A percentile compares a stretch with the other conserved stretches of the same genome.
These are phyloP conservation scores for Castanea crenata DNA, from an alignment of 306 rosid species.

Conservation along the genomic window DNA sequence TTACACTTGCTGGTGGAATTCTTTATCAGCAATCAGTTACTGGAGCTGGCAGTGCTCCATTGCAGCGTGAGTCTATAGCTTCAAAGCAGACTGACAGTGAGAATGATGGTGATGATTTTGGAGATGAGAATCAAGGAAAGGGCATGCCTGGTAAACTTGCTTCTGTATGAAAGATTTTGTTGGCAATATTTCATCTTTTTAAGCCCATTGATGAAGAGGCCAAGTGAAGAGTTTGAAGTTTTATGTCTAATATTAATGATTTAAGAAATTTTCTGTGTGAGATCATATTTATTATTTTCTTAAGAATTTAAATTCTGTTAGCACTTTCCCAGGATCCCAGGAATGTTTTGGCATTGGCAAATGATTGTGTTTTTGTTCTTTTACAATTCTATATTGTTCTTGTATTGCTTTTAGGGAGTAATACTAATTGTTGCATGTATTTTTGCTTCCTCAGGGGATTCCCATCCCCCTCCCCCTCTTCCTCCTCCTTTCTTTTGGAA, in stretches of 20 bases:
- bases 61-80: slow-evolving; percentile 37
- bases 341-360: background rate
- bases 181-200: background rate
- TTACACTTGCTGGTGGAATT: slow-evolving; percentile 80
- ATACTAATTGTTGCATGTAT: background rate
- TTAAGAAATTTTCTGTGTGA: slow-evolving; percentile 25
- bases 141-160: slow-evolving; percentile 49
- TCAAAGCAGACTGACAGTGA: slow-evolving; percentile 47
- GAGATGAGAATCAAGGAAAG: slow-evolving; percentile 44
- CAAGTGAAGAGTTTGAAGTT: slow-evolving; percentile 25
- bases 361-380: slow-evolving; percentile 8
- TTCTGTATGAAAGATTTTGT: slow-evolving; percentile 44
- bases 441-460: background rate
- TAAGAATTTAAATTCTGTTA: slow-evolving; percentile 16
- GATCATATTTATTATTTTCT: slow-evolving; percentile 25
- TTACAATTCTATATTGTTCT: slow-evolving; percentile 11
- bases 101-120: slow-evolving; percentile 38
- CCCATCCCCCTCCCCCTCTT: too few relatives aligned
- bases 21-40: slow-evolving; percentile 93
- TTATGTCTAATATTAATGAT: slow-evolving; percentile 12
- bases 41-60: slow-evolving; percentile 33
- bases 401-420: background rate
- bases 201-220: slow-evolving; percentile 14
- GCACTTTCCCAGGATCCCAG: slow-evolving; percentile 5
- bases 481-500: too few relatives aligned